Evolutionary conservation across 208 protist species (phyloP).

Genomic region (Leptomonas seymouri): DNA sequence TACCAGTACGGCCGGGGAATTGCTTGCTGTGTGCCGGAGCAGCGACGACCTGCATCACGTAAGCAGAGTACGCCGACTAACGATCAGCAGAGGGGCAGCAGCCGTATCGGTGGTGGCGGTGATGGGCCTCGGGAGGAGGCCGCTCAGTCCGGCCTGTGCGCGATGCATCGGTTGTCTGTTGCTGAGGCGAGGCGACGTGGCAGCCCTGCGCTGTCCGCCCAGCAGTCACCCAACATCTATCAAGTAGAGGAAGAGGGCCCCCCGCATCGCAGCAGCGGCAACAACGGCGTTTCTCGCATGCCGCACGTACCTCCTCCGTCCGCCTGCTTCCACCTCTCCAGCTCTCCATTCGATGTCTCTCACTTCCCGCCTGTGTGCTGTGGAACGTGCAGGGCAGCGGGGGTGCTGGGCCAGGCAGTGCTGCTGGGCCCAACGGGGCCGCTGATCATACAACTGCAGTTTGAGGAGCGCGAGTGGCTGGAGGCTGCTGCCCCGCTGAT

Average conservation of each 20-base stretch:
- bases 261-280: neutral
- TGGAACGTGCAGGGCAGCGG: slow-evolving; percentile 36
- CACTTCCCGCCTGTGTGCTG: slow-evolving; percentile 48
- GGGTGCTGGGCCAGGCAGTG: slow-evolving; percentile 57
- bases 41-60: neutral
- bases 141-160: neutral
- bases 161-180: slow-evolving; percentile 1
- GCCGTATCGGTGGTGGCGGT: neutral
- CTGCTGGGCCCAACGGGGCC: slow-evolving; percentile 62
- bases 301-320: neutral
- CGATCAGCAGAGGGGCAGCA: neutral
- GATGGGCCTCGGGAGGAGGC: neutral
- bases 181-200: neutral
- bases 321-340: neutral
- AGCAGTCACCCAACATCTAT: neutral
- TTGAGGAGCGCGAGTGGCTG: slow-evolving; percentile 39
- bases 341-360: neutral
- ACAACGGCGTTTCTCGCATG: neutral
- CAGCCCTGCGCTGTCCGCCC: neutral
- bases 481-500: slow-evolving; percentile 8
- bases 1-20: slow-evolving; percentile 69
- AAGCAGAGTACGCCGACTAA: neutral
- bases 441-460: slow-evolving; percentile 64
- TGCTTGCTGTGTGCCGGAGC: slow-evolving; percentile 48
- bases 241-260: slow-evolving; percentile 1